Percentiles rank a stretch among this genome's conserved stretches.
phyloP scores from a whole-genome alignment of 2,329 filamentous ascomycete species.

The Neofusicoccum cordaticola region DNA sequence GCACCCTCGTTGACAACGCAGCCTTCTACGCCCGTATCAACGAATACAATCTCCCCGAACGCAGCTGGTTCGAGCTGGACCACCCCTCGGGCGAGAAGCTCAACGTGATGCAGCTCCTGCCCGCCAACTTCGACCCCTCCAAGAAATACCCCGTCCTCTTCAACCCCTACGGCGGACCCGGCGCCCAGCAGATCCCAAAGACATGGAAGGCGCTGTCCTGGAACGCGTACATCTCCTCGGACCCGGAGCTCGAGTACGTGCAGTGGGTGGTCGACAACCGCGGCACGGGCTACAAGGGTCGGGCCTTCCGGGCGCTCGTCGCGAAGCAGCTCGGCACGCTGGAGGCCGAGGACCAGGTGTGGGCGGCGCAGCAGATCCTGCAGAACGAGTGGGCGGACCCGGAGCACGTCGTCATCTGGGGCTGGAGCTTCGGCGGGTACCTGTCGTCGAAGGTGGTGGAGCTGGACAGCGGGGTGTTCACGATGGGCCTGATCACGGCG shows the following conservation, averaged over 20 bases:
- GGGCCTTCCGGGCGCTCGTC: conserved; percentile 59
- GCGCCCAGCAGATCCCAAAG: conserved; percentile 61
- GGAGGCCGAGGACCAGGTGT: conserved; percentile 66
- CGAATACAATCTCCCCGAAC: conserved; percentile 61
- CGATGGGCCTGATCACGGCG: conserved; percentile 61
- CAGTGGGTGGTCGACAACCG: conserved; percentile 68
- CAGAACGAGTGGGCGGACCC: conserved; percentile 55
- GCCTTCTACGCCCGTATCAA: conserved; percentile 54
- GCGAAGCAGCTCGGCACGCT: conserved; percentile 59
- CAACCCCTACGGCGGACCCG: conserved; percentile 66
- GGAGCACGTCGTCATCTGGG: conserved; percentile 63
- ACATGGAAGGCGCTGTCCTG: conserved; percentile 55
- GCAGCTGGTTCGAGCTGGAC: conserved; percentile 61
- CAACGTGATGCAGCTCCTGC: conserved; percentile 64
- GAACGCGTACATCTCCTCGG: conserved; percentile 63
- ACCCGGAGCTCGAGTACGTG: conserved; percentile 66
- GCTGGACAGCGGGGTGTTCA: conserved; percentile 58
- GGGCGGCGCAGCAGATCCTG: conserved; percentile 59
- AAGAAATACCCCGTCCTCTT: conserved; percentile 67
- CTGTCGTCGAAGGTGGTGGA: conserved; percentile 66
- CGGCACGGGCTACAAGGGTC: conserved; percentile 63
- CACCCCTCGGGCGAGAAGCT: conserved; percentile 61
- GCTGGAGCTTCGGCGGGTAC: conserved; percentile 68
- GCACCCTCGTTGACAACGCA: conserved; percentile 61
- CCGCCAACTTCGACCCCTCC: conserved; percentile 59